Conservation (phyloP, 306 rosid species). For the Quercus aquifolioides region DNA sequence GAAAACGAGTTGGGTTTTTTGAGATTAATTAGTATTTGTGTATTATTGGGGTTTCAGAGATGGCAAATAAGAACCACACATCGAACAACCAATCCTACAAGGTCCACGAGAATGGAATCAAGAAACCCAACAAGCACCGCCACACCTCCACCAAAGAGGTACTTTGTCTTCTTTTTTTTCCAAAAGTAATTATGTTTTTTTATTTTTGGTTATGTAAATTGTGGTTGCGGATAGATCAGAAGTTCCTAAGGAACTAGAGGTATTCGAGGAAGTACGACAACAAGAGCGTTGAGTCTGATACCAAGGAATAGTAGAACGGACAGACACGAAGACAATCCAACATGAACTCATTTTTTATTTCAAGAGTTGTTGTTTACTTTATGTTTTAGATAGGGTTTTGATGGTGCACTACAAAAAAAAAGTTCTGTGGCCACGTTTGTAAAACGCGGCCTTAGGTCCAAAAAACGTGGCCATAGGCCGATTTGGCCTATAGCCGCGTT, state of each 20-base stretch:
- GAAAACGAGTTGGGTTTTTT: no score
- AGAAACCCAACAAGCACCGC: constrained; percentile 90
- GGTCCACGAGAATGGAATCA: constrained; percentile 98
- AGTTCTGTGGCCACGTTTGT: no score
- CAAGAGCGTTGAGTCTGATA: constrained; percentile 41
- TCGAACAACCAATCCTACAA: constrained; percentile 96
- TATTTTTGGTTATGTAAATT: background rate
- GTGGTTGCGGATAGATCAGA: constrained; percentile 75
- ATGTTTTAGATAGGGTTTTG: no score
- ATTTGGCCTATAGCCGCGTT: no score
- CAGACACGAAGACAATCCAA: no score
- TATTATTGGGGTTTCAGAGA: constrained; percentile 37
- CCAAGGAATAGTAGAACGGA: no score
- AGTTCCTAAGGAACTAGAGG: constrained; percentile 98
- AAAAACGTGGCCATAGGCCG: no score
- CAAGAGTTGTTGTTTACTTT: no score
- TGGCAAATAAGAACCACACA: constrained; percentile 99
- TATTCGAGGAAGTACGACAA: constrained; percentile 96
- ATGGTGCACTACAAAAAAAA: no score
- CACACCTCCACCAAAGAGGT: constrained; percentile 98
- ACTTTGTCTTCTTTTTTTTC: background rate
- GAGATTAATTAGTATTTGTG: background rate
- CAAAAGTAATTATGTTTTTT: no score
- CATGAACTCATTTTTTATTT: no score
- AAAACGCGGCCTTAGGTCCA: no score